phyloP scores from a whole-genome alignment of 768 basidiomycete genomes.

The Stropharia rugosoannulata region DNA sequence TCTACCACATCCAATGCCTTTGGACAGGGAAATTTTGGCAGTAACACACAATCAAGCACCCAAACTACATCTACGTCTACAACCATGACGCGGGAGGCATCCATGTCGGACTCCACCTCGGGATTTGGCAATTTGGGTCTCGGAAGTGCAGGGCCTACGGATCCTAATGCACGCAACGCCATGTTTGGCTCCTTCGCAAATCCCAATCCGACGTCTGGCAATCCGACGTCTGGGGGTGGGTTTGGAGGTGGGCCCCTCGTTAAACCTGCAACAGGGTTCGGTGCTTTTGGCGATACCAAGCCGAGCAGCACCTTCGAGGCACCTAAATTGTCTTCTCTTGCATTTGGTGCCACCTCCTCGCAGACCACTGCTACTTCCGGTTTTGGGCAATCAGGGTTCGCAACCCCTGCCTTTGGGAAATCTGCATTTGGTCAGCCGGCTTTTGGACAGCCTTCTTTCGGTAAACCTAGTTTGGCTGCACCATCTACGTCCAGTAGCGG shows the following conservation, averaged over 20 bases:
- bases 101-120: slow-evolving; percentile 43
- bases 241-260: slow-evolving; percentile 27
- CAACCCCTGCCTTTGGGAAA: slow-evolving; percentile 33
- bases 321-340: slow-evolving; percentile 11
- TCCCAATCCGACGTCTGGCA: slow-evolving; percentile 17
- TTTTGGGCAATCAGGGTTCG: slow-evolving; percentile 37
- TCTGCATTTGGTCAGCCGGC: slow-evolving; percentile 35
- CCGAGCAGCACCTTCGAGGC: slow-evolving; percentile 16
- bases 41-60: slow-evolving; percentile 4
- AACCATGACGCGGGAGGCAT: slow-evolving; percentile 42
- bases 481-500: slow-evolving; percentile 6
- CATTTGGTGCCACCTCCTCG: slow-evolving; percentile 16
- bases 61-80: slow-evolving; percentile 20
- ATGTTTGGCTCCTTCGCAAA: slow-evolving; percentile 37
- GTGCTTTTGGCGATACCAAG: slow-evolving; percentile 28
- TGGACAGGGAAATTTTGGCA: slow-evolving; percentile 27
- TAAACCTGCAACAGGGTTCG: slow-evolving; percentile 36
- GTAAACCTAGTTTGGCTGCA: slow-evolving; percentile 15
- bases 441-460: slow-evolving; percentile 31
- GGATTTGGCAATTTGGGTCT: slow-evolving; percentile 38
- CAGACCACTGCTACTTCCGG: slow-evolving; percentile 20
- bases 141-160: slow-evolving; percentile 21
- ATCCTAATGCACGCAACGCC: slow-evolving; percentile 27
- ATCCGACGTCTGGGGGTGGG: slow-evolving; percentile 19
- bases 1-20: slow-evolving; percentile 23